Conservation (phyloP, 129 eudicot genomes). For the Saposhnikovia divaricata region DNA sequence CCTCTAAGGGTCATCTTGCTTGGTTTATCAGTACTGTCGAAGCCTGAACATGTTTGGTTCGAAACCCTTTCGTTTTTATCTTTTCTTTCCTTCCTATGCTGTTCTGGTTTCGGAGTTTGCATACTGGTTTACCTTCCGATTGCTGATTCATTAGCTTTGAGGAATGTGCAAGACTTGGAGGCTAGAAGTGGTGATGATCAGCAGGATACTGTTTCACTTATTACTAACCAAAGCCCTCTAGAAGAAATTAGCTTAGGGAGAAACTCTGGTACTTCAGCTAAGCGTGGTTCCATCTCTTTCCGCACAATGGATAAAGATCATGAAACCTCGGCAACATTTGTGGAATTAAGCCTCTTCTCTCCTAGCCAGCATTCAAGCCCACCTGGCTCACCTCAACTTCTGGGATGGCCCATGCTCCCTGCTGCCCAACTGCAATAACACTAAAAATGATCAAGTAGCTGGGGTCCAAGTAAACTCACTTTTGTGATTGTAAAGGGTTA, state of each 20-base stretch:
- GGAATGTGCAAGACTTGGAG: conserved; percentile 57
- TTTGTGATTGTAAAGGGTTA: conserved; percentile 75
- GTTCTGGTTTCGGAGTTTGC: conserved; percentile 70
- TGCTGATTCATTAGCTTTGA: conserved; percentile 74
- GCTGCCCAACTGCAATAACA: conserved; percentile 15
- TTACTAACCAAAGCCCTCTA: conserved; percentile 47
- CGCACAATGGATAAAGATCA: conserved; percentile 52
- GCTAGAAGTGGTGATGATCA: conserved; percentile 49
- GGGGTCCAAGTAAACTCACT: conserved; percentile 28
- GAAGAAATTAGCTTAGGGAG: conserved; percentile 40
- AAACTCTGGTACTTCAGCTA: conserved; percentile 37
- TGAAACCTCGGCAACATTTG: conserved; percentile 36
- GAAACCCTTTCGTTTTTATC: conserved; percentile 69
- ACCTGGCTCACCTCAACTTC: conserved; percentile 47
- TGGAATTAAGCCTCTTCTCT: conserved; percentile 74
- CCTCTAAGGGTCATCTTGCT: conserved; percentile 74
- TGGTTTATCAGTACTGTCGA: conserved; percentile 64
- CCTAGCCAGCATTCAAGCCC: conserved; percentile 53
- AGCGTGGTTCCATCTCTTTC: conserved; percentile 74
- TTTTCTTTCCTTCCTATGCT: conserved; percentile 72
- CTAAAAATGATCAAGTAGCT: conserved; percentile 6
- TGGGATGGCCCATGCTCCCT: conserved; percentile 65
- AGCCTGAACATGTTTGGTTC: conserved; percentile 48
- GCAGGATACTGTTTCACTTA: conserved; percentile 59
- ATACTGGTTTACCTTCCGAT: conserved; percentile 85